Conservation (phyloP, 1,284 basidiomycete genomes). For the Microbotryum violaceum region DNA sequence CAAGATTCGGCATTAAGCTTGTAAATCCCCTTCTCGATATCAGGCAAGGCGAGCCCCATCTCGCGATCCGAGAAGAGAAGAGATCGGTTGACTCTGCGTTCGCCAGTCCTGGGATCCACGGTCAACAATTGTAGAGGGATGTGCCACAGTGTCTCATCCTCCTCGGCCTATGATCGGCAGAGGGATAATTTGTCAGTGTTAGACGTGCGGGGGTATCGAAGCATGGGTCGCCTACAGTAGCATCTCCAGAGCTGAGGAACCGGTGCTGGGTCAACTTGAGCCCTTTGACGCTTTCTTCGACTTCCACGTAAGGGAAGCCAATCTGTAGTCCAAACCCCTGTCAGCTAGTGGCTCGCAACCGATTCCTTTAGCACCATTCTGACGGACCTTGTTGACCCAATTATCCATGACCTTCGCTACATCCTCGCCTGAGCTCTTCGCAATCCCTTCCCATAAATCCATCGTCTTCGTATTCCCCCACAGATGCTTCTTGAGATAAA, state of each 20-base stretch:
- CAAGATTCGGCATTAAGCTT: slow-evolving; percentile 85
- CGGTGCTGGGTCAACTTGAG: slow-evolving; percentile 66
- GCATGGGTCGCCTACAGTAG: slow-evolving; percentile 40
- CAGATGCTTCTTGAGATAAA: slow-evolving; percentile 78
- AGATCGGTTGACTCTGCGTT: slow-evolving; percentile 28
- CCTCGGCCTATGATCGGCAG: slow-evolving; percentile 45
- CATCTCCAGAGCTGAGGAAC: slow-evolving; percentile 78
- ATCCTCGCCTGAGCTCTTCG: slow-evolving; percentile 66
- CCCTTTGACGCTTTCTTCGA: slow-evolving; percentile 64
- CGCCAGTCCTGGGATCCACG: slow-evolving; percentile 53
- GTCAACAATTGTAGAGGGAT: slow-evolving; percentile 73
- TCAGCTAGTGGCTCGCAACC: no score
- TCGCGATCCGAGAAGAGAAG: slow-evolving; percentile 57
- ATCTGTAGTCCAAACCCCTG: slow-evolving; percentile 39
- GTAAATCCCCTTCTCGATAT: slow-evolving; percentile 48
- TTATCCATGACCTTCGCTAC: slow-evolving; percentile 78
- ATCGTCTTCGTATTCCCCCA: slow-evolving; percentile 79
- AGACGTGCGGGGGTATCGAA: no score
- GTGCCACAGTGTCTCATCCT: slow-evolving; percentile 86
- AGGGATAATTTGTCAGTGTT: no score
- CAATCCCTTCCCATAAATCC: slow-evolving; percentile 85
- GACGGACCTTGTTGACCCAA: slow-evolving; percentile 58
- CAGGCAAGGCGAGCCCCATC: slow-evolving; percentile 61
- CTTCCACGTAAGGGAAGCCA: slow-evolving; percentile 57
- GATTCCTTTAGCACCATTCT: no score